Evolutionary conservation across 2,329 filamentous ascomycete genomes (phyloP), one percentile per base, ranked within the genome.

Genomic region (Fusarium praegraminearum): DNA sequence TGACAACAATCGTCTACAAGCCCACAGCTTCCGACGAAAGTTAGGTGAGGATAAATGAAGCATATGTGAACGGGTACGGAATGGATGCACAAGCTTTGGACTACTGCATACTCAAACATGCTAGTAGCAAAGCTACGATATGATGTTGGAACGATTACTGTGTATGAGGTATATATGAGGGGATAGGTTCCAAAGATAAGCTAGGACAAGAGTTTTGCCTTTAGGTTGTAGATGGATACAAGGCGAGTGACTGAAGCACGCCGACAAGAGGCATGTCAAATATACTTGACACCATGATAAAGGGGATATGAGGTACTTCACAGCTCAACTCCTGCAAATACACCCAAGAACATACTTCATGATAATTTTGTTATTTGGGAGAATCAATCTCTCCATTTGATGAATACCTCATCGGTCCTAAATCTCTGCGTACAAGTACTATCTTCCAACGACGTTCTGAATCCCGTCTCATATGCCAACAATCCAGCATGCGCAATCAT

Each of bases 401-500:
- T 88, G 73, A 90, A 87, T 22, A 95, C 92, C 79, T 94, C 92
- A 76, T 95, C 92, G 7, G 92, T 95, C 74, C 92, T 89, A 78
- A 94, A 95, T 56, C 93, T 84, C 78, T 95, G 93, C 16, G 92
- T 95, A 79, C 91, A 97, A 15, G 91, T 93, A 72, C 91, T 95
- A 45, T 98, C 92, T 68, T 91, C 89, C 47, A 98, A 78, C 10
- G 86, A 82, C 2, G 94, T 98, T 63, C 82, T 85, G 76, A 93
- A 94, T 2, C 95, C 95, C 18, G 90, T 94, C 79, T 90, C 85
- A 78, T 92, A 96, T 2, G 94, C 94, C 75, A 98, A 79, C 74
- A 99, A 81, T 3, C 96, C 96, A 3, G 96, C 96, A 79, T 99
- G 95, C 2, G 96, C 96, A 82, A 99, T 99, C 96, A 99, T 99